Percentiles rank a stretch among this genome's conserved stretches.
Conservation (phyloP, 768 basidiomycete species). For the Paxillus ammoniavirescens region DNA sequence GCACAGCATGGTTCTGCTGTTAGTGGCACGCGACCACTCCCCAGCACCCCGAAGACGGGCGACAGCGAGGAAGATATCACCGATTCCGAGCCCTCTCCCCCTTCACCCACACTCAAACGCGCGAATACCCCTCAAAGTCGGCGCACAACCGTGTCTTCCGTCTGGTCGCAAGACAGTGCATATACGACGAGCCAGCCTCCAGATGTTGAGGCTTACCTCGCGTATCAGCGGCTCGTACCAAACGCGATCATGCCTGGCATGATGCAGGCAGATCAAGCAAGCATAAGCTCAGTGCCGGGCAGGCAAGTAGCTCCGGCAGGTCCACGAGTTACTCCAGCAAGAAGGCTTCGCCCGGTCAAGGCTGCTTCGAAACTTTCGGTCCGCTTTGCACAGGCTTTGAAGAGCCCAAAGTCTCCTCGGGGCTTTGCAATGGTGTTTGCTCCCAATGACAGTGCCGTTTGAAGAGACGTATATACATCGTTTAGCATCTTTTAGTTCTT, state of each 20-base stretch:
- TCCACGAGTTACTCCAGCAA: not conserved
- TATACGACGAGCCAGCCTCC: conserved; percentile 31
- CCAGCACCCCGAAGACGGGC: conserved; percentile 2
- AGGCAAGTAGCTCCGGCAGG: conserved; percentile 2
- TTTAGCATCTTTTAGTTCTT: not conserved
- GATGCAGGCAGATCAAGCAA: not conserved
- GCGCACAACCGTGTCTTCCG: conserved; percentile 14
- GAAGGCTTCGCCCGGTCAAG: conserved; percentile 4
- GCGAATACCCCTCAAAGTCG: not conserved
- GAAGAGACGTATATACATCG: not conserved
- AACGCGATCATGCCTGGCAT: not conserved
- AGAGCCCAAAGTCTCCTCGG: not conserved
- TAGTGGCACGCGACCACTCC: conserved; percentile 7
- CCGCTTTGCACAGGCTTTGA: not conserved
- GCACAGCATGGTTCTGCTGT: not conserved
- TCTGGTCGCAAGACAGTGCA: conserved; percentile 42
- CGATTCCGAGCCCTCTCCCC: not conserved
- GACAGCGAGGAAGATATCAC: conserved; percentile 1
- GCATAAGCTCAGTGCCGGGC: not conserved
- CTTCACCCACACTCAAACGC: not conserved
- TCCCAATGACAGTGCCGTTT: conserved; percentile 7
- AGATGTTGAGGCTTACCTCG: conserved; percentile 6
- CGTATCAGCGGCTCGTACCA: not conserved
- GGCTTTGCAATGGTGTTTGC: not conserved
- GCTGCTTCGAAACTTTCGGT: not conserved